A percentile compares a stretch with the other conserved stretches of the same genome.
Conservation (phyloP, 441 rosid species). For the Erodium chrysanthum region DNA sequence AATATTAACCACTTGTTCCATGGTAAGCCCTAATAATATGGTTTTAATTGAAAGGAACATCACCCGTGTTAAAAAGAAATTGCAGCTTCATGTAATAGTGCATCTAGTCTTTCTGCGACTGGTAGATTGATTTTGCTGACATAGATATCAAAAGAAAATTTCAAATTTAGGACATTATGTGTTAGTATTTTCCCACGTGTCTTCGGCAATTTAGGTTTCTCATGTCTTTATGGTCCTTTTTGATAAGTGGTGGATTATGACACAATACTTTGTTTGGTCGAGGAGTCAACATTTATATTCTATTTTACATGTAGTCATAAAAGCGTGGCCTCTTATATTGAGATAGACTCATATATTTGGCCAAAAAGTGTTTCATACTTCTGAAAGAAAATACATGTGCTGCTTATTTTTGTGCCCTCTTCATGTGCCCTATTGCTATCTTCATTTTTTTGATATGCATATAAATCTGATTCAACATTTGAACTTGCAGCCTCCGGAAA, state of each 20-base stretch:
- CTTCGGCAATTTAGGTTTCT: neutral
- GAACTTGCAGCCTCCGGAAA: conserved; percentile 66
- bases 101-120: neutral
- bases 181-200: neutral
- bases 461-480: conserved; percentile 1
- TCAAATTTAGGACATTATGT: neutral
- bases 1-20: conserved; percentile 22
- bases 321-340: neutral
- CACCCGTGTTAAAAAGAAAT: neutral
- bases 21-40: neutral
- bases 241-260: neutral
- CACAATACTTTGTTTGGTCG: neutral
- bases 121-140: neutral
- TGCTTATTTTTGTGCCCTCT: neutral
- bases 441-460: neutral
- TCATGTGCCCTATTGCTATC: neutral
- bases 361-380: neutral
- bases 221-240: conserved; percentile 2
- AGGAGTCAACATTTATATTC: neutral
- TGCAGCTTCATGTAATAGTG: neutral
- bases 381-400: neutral
- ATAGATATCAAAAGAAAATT: neutral
- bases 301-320: neutral
- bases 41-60: neutral
- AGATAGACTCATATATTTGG: neutral